Evolutionary conservation across 2,329 filamentous ascomycete genomes (phyloP).

Genomic region (Verruconis gallopava): DNA sequence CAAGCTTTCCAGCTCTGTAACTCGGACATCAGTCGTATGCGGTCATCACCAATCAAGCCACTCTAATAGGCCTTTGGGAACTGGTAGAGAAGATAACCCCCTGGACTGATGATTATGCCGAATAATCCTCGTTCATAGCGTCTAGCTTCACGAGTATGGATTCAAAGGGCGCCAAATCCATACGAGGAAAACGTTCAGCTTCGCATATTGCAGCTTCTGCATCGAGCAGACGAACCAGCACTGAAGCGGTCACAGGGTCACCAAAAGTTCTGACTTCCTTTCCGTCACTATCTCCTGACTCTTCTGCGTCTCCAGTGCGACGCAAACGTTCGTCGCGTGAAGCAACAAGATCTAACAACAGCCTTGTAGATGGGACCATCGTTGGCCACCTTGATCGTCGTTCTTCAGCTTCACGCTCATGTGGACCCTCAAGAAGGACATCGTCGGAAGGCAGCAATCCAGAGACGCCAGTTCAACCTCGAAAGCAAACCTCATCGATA

Average conservation of each 20-base stretch:
- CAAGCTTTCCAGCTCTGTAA: too few relatives aligned
- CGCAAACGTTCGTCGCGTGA: constrained; percentile 6
- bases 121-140: too few relatives aligned
- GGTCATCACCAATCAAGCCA: too few relatives aligned
- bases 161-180: not conserved
- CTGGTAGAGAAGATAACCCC: too few relatives aligned
- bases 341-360: not conserved
- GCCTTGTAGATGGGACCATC: not conserved
- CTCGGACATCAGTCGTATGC: too few relatives aligned
- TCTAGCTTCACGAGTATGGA: too few relatives aligned
- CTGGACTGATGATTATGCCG: too few relatives aligned
- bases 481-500: not conserved
- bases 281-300: constrained; percentile 2
- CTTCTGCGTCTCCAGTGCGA: constrained; percentile 5
- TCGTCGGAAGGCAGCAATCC: not conserved
- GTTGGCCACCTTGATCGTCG: not conserved
- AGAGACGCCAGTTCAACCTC: not conserved
- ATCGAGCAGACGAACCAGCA: constrained; percentile 4
- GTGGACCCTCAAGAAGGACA: not conserved
- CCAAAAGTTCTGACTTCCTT: constrained; percentile 9
- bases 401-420: not conserved
- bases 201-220: not conserved
- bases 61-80: too few relatives aligned
- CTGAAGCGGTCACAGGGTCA: constrained; percentile 4
- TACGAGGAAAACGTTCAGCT: constrained; percentile 4